A percentile compares a stretch with the other conserved stretches of the same genome.
These are phyloP conservation scores for Auxenochlorella pyrenoidosa DNA, from an alignment of 139 green algal species.

Conservation along the genomic window DNA sequence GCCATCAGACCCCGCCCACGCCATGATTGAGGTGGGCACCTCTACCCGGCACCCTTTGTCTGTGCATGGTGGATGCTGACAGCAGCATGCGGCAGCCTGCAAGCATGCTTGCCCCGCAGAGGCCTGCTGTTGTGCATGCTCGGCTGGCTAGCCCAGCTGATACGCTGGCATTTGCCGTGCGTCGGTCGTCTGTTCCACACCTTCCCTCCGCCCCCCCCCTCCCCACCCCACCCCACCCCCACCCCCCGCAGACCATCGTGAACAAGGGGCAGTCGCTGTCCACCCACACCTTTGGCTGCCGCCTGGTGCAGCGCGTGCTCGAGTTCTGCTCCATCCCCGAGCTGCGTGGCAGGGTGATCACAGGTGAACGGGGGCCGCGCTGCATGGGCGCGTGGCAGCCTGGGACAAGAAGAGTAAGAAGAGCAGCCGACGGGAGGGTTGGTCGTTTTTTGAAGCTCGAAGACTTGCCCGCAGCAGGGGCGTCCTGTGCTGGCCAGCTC, in stretches of 20 bases:
- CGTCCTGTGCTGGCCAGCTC: too few species aligned
- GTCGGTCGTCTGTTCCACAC: too few species aligned
- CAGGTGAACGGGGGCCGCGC: neutral
- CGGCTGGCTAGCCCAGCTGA: neutral
- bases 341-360: neutral
- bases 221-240: neutral
- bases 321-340: conserved; percentile 76
- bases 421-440: too few species aligned
- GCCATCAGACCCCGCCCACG: conserved; percentile 62
- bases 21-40: conserved; percentile 50
- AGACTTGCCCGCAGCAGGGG: too few species aligned
- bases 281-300: conserved; percentile 92
- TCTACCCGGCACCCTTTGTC: neutral
- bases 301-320: conserved; percentile 94
- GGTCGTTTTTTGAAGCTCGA: too few species aligned
- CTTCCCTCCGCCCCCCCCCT: neutral
- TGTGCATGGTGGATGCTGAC: too few species aligned
- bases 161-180: neutral
- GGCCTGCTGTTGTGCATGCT: neutral
- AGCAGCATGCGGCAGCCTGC: neutral
- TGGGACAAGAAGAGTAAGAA: too few species aligned
- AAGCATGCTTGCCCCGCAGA: neutral
- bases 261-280: conserved; percentile 77
- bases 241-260: conserved; percentile 73
- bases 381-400: too few species aligned